phyloP scores from a whole-genome alignment of 1,284 basidiomycete genomes.

The Heliocybe sulcata region DNA sequence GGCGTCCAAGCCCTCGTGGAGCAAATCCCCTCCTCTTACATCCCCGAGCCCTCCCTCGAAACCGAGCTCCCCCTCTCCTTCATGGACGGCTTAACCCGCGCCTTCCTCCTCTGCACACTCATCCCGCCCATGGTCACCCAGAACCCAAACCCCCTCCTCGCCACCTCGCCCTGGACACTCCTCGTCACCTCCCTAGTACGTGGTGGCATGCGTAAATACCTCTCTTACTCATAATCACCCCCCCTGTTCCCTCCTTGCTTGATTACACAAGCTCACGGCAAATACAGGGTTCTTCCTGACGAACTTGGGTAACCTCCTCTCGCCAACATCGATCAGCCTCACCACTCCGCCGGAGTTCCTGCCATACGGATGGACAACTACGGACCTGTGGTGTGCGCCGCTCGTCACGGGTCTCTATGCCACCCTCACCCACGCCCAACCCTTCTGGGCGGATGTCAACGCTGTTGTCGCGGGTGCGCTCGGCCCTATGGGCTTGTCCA shows the following conservation, averaged over 20 bases:
- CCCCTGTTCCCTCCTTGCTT: not conserved
- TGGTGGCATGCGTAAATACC: constrained; percentile 7
- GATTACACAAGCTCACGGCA: constrained; percentile 42
- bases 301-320: constrained; percentile 61
- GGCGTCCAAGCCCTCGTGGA: constrained; percentile 53
- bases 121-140: constrained; percentile 56
- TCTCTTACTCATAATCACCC: not conserved
- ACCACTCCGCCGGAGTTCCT: constrained; percentile 64
- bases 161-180: constrained; percentile 65
- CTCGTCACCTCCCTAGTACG: constrained; percentile 60
- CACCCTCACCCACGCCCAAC: constrained; percentile 70
- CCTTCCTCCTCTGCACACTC: constrained; percentile 62
- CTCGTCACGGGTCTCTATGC: constrained; percentile 62
- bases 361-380: constrained; percentile 69
- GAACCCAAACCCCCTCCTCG: constrained; percentile 39
- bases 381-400: constrained; percentile 71
- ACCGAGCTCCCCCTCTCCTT: constrained; percentile 59
- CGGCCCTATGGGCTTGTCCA: constrained; percentile 19
- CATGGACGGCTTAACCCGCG: constrained; percentile 63
- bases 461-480: constrained; percentile 34
- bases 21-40: constrained; percentile 31
- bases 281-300: constrained; percentile 71
- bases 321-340: constrained; percentile 53
- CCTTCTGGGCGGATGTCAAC: constrained; percentile 66
- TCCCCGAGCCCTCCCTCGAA: constrained; percentile 43